These are phyloP conservation scores for Diaporthe eres DNA, from an alignment of 2,329 filamentous ascomycete genomes.

Conservation along the genomic window DNA sequence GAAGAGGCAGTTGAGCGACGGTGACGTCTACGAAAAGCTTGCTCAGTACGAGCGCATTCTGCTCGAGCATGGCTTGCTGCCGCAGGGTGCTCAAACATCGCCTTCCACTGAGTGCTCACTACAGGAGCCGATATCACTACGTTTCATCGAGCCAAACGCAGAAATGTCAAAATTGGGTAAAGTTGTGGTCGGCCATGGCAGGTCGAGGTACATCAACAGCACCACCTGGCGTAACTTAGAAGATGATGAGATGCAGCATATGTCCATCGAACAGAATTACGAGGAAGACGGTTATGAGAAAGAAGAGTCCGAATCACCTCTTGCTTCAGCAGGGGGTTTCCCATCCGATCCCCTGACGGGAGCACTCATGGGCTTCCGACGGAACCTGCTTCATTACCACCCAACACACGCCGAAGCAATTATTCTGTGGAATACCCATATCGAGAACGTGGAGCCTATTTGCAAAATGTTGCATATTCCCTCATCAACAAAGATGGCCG, in stretches of 20 bases:
- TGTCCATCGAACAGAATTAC: slow-evolving; percentile 38
- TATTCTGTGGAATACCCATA: not conserved
- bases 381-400: not conserved
- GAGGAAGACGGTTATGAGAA: slow-evolving; percentile 45
- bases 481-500: slow-evolving; percentile 40
- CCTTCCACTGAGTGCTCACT: not conserved
- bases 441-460: slow-evolving; percentile 3
- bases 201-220: slow-evolving; percentile 59
- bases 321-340: slow-evolving; percentile 47
- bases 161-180: slow-evolving; percentile 38
- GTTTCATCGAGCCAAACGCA: slow-evolving; percentile 28
- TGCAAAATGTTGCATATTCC: slow-evolving; percentile 2
- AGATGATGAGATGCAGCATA: slow-evolving; percentile 46
- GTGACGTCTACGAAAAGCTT: slow-evolving; percentile 52
- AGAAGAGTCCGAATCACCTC: slow-evolving; percentile 45
- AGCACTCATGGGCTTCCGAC: not conserved
- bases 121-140: slow-evolving; percentile 36
- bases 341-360: slow-evolving; percentile 46
- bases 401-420: not conserved
- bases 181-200: slow-evolving; percentile 49
- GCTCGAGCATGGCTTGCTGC: slow-evolving; percentile 52
- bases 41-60: slow-evolving; percentile 57
- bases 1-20: slow-evolving; percentile 53
- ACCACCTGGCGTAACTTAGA: slow-evolving; percentile 48
- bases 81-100: slow-evolving; percentile 9